phyloP scores from a whole-genome alignment of 106 monocot genomes.

The Ottelia alismoides region DNA sequence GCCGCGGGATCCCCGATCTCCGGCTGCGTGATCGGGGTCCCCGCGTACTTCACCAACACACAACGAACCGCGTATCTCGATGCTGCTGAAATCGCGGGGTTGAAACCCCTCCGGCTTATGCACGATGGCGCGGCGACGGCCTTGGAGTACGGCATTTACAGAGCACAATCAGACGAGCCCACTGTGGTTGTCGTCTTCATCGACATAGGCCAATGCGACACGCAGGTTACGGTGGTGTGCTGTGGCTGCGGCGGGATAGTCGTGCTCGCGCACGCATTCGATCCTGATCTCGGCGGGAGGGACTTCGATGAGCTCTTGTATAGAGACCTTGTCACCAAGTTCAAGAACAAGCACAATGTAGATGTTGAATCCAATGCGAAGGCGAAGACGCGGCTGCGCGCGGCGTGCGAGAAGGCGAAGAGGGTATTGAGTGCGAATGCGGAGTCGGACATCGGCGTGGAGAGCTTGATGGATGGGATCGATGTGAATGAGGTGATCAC shows the following conservation, averaged over 20 bases:
- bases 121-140: conserved; percentile 69
- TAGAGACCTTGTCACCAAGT: too few species aligned
- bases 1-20: conserved; percentile 26
- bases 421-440: conserved; percentile 71
- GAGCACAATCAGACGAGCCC: conserved; percentile 3
- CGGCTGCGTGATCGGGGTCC: conserved; percentile 66
- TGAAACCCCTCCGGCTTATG: conserved; percentile 55
- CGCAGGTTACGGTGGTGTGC: too few species aligned
- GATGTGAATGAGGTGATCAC: conserved; percentile 67
- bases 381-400: conserved; percentile 43
- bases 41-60: conserved; percentile 53
- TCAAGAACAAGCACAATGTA: conserved; percentile 43
- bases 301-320: too few species aligned
- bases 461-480: conserved; percentile 80
- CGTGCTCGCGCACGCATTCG: too few species aligned
- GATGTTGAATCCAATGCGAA: conserved; percentile 46
- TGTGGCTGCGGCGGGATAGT: too few species aligned
- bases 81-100: conserved; percentile 65
- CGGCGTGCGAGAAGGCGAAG: conserved; percentile 84
- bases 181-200: conserved; percentile 40
- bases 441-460: conserved; percentile 56
- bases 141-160: conserved; percentile 71
- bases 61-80: conserved; percentile 61
- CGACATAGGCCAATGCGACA: conserved; percentile 75
- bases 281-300: too few species aligned